Evolutionary conservation across 1,284 basidiomycete genomes (phyloP), one percentile per base, ranked within the genome.

Genomic region (Mycena citricolor): DNA sequence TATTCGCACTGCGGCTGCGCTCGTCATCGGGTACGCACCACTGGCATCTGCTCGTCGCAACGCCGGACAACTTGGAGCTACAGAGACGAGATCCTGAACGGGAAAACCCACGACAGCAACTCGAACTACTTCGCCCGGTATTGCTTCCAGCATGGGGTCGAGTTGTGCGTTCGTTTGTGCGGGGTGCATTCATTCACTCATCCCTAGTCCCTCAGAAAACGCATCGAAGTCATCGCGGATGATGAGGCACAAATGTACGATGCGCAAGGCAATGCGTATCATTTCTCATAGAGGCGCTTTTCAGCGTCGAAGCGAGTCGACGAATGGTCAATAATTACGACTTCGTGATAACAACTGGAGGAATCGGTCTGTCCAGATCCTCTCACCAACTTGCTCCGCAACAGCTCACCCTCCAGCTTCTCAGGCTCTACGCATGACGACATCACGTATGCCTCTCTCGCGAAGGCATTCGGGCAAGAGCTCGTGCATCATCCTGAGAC

Each of bases 211-310:
- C 46, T 13, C 57, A 91, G 88, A 49, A 90, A 90, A 64, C 79
- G 86, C 28, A 83, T 97, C 59, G 92, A 97, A 58, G 92, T 97
- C 39, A 87, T 98, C 39, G 74, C 94, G 1, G 94, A 97, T 60
- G 85, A 93, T 42, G 87, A 93, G 60, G 80, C 81, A 8, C 86
- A 93, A 61, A 97, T 97, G 89, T 90, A 58, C 54, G 83, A 65
- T n/a, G 17, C 34, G 26, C 17, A 16, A 32, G 12, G 6, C 8
- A 16, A 16, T 30, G 28, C 29, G 29, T 37, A 26, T 39, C 16
- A 22, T 38, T 13, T 4, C 30, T 6, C 33, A 16, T 3, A 10
- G 20, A 42, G 16, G 23, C 24, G 21, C 22, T 39, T n/a, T 42
- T 8, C 60, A 92, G 89, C 52, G 71, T 90, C 47, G 90, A 95